These are phyloP conservation scores for Secale cereale DNA, from an alignment of 176 grass and related monocot species.

Conservation along the genomic window DNA sequence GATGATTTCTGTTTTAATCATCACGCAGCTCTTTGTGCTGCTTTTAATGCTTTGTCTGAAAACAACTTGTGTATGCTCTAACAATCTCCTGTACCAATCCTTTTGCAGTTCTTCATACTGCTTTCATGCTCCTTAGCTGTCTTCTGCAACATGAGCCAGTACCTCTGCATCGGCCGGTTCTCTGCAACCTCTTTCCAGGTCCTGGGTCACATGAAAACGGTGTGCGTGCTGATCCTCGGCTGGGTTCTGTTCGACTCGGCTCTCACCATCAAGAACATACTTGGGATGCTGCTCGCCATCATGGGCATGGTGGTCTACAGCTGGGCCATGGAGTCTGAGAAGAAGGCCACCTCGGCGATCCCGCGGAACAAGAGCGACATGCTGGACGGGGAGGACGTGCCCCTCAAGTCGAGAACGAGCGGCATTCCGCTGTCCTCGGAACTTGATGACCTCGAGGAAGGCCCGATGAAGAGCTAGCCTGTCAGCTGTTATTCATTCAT, in stretches of 20 bases:
- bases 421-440: slow-evolving; percentile 21
- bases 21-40: not conserved
- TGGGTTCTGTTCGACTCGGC: slow-evolving; percentile 91
- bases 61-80: not conserved
- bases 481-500: slow-evolving; percentile 35
- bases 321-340: slow-evolving; percentile 73
- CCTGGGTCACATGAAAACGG: slow-evolving; percentile 95
- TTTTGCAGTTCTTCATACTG: slow-evolving; percentile 78
- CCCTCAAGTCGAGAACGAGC: slow-evolving; percentile 62
- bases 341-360: slow-evolving; percentile 32
- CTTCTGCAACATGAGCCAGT: slow-evolving; percentile 97
- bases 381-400: slow-evolving; percentile 63
- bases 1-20: slow-evolving; percentile 10
- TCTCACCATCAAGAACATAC: slow-evolving; percentile 78
- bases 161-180: slow-evolving; percentile 93
- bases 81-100: not conserved
- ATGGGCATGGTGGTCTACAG: slow-evolving; percentile 93
- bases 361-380: slow-evolving; percentile 42
- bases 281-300: slow-evolving; percentile 80
- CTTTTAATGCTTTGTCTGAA: not conserved
- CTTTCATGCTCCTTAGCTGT: slow-evolving; percentile 84
- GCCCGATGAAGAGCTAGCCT: slow-evolving; percentile 66
- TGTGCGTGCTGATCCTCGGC: slow-evolving; percentile 73
- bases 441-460: slow-evolving; percentile 81
- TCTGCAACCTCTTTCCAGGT: slow-evolving; percentile 91